Percentiles rank a stretch among this genome's conserved stretches.
Conservation (phyloP, 2,329 filamentous ascomycete species). For the Colletotrichum sp. region DNA sequence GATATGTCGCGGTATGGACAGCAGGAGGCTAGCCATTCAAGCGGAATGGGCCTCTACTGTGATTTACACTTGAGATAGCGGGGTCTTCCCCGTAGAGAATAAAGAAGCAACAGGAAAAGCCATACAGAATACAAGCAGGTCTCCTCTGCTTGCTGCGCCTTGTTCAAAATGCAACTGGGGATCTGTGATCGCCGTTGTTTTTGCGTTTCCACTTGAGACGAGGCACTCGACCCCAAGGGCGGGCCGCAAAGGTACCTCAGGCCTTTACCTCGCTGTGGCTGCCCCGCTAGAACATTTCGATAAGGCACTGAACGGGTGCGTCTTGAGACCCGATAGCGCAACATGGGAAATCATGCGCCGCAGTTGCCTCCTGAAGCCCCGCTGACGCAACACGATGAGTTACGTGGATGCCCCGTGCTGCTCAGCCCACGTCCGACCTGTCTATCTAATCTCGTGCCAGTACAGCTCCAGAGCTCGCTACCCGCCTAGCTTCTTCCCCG, state of each 20-base stretch:
- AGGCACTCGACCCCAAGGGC: background rate
- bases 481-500: background rate
- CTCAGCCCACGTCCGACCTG: background rate
- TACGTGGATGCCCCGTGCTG: background rate
- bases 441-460: background rate
- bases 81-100: background rate
- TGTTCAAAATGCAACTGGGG: background rate
- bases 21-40: background rate
- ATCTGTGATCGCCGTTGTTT: background rate
- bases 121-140: background rate
- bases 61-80: background rate
- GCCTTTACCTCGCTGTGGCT: background rate
- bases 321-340: background rate
- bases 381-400: slow-evolving; percentile 11
- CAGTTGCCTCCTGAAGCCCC: background rate
- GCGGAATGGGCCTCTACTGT: background rate
- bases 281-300: background rate
- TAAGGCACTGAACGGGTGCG: background rate
- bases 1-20: background rate
- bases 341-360: background rate
- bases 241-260: background rate
- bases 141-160: background rate
- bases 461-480: slow-evolving; percentile 3
- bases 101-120: background rate
- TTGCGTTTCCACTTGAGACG: background rate